phyloP scores from a whole-genome alignment of 179 eudicot genomes.

The Spinacia oleracea region DNA sequence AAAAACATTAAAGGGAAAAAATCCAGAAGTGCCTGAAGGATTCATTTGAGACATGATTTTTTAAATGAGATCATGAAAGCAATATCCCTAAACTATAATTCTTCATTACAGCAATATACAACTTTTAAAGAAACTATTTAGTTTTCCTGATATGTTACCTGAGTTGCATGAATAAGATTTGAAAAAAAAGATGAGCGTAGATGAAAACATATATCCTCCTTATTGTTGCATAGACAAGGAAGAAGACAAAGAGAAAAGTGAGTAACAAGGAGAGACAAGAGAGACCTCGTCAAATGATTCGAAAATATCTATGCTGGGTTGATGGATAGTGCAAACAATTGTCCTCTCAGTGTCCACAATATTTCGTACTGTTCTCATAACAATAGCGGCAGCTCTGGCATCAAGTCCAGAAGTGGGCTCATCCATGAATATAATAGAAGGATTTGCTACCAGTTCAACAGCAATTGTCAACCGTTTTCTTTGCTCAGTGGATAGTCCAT shows the following conservation, averaged over 20 bases:
- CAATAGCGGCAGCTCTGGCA: conserved; percentile 96
- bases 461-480: conserved; percentile 91
- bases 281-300: conserved; percentile 92
- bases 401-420: conserved; percentile 97
- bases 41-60: not conserved
- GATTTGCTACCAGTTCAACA: conserved; percentile 93
- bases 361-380: conserved; percentile 95
- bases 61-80: not conserved
- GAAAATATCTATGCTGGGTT: conserved; percentile 89
- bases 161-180: not conserved
- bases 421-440: conserved; percentile 96
- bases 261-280: not conserved
- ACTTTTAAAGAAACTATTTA: not conserved
- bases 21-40: not conserved
- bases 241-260: not conserved
- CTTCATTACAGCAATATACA: not conserved
- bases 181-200: not conserved
- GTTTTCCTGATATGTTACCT: not conserved
- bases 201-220: not conserved
- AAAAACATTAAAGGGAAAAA: not conserved
- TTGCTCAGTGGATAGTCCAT: conserved; percentile 88
- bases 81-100: not conserved
- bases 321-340: conserved; percentile 95
- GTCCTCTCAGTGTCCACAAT: conserved; percentile 91
- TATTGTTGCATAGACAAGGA: not conserved